Evolutionary conservation across 164 flowering plant species (phyloP).

Genomic region (Magnolia kwangsiensis): DNA sequence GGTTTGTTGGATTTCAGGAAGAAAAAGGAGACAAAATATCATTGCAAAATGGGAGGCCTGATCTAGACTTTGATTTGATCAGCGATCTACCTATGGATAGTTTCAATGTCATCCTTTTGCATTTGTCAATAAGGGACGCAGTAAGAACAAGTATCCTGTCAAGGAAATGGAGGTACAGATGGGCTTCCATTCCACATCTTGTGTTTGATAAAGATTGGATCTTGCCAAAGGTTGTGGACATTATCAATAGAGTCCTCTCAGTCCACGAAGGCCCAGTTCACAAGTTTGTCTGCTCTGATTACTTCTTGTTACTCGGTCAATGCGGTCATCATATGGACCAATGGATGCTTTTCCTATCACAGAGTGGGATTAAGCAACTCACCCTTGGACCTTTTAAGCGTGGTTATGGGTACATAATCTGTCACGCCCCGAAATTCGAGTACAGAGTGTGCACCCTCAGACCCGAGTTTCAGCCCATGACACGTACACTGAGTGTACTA

Average conservation of each 20-base stretch:
- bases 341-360: background rate
- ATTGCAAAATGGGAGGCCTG: too few relatives aligned
- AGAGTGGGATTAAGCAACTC: background rate
- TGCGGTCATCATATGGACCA: background rate
- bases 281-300: background rate
- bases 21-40: too few relatives aligned
- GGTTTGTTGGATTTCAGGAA: too few relatives aligned
- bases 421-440: too few relatives aligned
- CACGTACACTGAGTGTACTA: too few relatives aligned
- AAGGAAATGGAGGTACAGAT: conserved; percentile 1
- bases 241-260: background rate
- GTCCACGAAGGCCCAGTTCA: background rate
- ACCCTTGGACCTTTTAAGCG: background rate
- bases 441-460: too few relatives aligned
- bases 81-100: background rate
- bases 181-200: conserved; percentile 2
- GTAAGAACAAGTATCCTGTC: conserved; percentile 5
- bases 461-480: too few relatives aligned
- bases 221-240: background rate
- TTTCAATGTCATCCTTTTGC: background rate
- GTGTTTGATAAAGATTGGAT: background rate
- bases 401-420: background rate
- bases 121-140: conserved; percentile 8
- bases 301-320: too few relatives aligned
- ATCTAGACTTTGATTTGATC: background rate